Conservation (phyloP, 495 filamentous ascomycete genomes). For the Xeromyces bisporus region DNA sequence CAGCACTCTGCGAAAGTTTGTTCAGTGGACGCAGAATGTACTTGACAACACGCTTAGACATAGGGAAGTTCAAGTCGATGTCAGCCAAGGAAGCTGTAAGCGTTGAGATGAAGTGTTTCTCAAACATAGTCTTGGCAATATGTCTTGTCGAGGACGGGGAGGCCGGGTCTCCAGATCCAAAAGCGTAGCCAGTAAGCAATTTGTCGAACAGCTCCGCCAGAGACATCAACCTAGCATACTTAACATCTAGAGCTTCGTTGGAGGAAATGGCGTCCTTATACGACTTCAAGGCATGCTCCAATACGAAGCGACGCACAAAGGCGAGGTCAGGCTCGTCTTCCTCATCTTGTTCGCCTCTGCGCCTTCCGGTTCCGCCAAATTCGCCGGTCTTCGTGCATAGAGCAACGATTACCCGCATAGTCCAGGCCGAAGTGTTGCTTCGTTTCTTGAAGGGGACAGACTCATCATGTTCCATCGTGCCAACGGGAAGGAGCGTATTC, state of each 20-base stretch:
- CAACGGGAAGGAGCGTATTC: slow-evolving; percentile 64
- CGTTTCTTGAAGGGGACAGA: slow-evolving; percentile 66
- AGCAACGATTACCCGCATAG: slow-evolving; percentile 68
- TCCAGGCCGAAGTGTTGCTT: slow-evolving; percentile 63
- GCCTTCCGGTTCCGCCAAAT: slow-evolving; percentile 22
- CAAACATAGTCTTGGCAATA: slow-evolving; percentile 88
- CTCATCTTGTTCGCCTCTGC: slow-evolving; percentile 32
- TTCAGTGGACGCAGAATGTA: slow-evolving; percentile 85
- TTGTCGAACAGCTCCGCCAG: slow-evolving; percentile 85
- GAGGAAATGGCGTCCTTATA: slow-evolving; percentile 79
- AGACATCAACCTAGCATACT: slow-evolving; percentile 70
- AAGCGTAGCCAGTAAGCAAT: slow-evolving; percentile 69
- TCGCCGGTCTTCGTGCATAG: slow-evolving; percentile 81
- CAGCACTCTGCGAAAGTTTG: slow-evolving; percentile 71
- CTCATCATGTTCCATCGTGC: slow-evolving; percentile 58
- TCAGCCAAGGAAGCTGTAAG: slow-evolving; percentile 88
- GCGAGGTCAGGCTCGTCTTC: slow-evolving; percentile 77
- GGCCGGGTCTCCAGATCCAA: slow-evolving; percentile 26
- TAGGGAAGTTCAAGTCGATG: slow-evolving; percentile 86
- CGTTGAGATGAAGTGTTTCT: slow-evolving; percentile 82
- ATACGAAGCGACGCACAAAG: slow-evolving; percentile 83
- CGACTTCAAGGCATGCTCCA: slow-evolving; percentile 80
- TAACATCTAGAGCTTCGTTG: slow-evolving; percentile 63
- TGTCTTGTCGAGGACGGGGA: slow-evolving; percentile 41
- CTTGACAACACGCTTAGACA: slow-evolving; percentile 84